phyloP scores from a whole-genome alignment of 2,329 filamentous ascomycete species.

The Exophiala bonariae region DNA sequence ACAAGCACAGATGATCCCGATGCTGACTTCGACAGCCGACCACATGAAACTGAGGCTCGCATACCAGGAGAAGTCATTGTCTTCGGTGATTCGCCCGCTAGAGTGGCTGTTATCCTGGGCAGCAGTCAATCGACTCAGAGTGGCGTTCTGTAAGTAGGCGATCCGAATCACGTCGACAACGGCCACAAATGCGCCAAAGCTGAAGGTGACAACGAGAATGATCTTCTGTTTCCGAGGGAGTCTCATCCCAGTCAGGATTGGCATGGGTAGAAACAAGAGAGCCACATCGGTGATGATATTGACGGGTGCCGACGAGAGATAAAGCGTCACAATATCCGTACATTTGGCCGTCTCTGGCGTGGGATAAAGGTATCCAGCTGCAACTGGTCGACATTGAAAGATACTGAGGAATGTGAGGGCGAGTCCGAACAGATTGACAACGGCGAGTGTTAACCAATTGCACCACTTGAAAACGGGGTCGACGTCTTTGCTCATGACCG shows the following conservation, averaged over 20 bases:
- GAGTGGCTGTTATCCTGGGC: conserved; percentile 32
- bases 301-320: conserved; percentile 76
- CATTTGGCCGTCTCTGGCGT: conserved; percentile 51
- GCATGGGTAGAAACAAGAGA: conserved; percentile 83
- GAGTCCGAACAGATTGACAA: conserved; percentile 76
- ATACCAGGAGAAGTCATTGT: conserved; percentile 64
- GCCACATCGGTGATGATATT: conserved; percentile 91
- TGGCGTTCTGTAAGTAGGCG: conserved; percentile 80
- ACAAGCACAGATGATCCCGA: conserved; percentile 86
- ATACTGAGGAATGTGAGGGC: conserved; percentile 84
- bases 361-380: conserved; percentile 64
- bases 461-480: conserved; percentile 74
- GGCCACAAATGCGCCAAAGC: conserved; percentile 82
- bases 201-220: conserved; percentile 82
- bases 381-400: conserved; percentile 77
- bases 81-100: conserved; percentile 28
- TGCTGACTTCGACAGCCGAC: conserved; percentile 87
- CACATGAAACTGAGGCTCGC: conserved; percentile 87
- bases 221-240: conserved; percentile 83
- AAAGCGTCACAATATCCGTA: conserved; percentile 63
- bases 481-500: conserved; percentile 66
- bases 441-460: conserved; percentile 74
- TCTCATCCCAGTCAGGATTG: conserved; percentile 82
- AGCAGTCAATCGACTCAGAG: conserved; percentile 46
- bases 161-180: conserved; percentile 87